These are phyloP conservation scores for Sarocladium brachiariae DNA, from an alignment of 2,329 filamentous ascomycete species.

Conservation along the genomic window DNA sequence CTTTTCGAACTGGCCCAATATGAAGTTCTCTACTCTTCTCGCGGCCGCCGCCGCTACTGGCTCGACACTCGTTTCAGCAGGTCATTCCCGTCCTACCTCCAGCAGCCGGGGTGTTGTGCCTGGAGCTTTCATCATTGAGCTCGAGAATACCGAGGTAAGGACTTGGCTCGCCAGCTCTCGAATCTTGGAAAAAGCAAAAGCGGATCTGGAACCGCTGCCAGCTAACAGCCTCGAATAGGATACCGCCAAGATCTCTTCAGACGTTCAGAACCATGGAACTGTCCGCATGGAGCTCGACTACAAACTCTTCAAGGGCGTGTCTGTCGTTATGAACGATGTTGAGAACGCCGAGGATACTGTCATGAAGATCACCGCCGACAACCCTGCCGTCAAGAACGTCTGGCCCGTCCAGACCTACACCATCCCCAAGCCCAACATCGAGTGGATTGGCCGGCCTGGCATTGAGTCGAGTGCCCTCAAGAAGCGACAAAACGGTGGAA, in stretches of 20 bases:
- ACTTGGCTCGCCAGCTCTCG: too few species aligned
- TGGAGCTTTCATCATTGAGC: constrained; percentile 19
- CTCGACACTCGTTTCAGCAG: constrained; percentile 11
- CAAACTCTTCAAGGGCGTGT: constrained; percentile 47
- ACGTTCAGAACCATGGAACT: constrained; percentile 31
- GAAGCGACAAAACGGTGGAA: constrained; percentile 13
- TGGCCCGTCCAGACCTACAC: constrained; percentile 41
- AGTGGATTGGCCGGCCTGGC: constrained; percentile 32
- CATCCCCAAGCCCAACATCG: constrained; percentile 37
- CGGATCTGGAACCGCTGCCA: too few species aligned
- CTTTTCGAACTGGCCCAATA: neutral
- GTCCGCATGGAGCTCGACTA: constrained; percentile 43
- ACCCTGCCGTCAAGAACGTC: constrained; percentile 40
- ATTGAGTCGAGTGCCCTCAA: constrained; percentile 14
- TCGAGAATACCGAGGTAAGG: constrained; percentile 41
- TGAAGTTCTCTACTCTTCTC: constrained; percentile 14
- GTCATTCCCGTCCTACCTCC: neutral
- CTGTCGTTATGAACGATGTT: constrained; percentile 43
- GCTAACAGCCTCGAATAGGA: constrained; percentile 25
- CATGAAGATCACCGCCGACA: constrained; percentile 27
- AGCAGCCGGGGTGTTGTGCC: constrained; percentile 10
- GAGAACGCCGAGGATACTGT: constrained; percentile 36
- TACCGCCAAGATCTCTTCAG: constrained; percentile 30
- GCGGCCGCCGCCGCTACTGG: constrained; percentile 14
- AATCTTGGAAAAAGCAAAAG: too few species aligned